Conservation (phyloP, 768 basidiomycete species). For the Cyclocybe cylindracea region DNA sequence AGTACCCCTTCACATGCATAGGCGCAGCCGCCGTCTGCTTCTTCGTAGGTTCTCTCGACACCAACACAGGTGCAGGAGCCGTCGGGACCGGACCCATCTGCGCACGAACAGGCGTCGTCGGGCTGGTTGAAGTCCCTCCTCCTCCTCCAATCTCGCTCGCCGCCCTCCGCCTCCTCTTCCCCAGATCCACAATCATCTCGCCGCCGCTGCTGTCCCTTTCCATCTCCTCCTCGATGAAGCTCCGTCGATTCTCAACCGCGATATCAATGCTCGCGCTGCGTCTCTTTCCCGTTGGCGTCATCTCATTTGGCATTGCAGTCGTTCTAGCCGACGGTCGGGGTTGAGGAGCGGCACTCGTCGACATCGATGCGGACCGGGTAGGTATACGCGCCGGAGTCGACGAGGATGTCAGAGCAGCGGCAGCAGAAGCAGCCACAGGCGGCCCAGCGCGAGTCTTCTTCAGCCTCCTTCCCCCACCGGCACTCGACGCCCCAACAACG, state of each 20-base stretch:
- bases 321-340: too few species aligned
- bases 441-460: constrained; percentile 15
- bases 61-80: neutral
- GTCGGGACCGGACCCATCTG: neutral
- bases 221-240: neutral
- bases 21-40: neutral
- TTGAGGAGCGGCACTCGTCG: neutral
- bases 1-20: constrained; percentile 8
- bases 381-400: too few species aligned
- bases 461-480: constrained; percentile 10
- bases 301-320: neutral
- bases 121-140: neutral
- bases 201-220: neutral
- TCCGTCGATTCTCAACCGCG: neutral
- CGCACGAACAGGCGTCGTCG: neutral
- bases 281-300: neutral
- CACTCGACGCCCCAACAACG: neutral
- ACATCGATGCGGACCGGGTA: neutral
- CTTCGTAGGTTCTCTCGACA: too few species aligned
- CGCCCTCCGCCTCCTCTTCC: constrained; percentile 15
- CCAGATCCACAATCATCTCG: constrained; percentile 22
- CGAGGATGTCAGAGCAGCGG: neutral
- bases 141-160: constrained; percentile 22
- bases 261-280: neutral
- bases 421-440: neutral